Conservation (phyloP, 768 basidiomycete genomes). For the Glaciozyma antarctica region DNA sequence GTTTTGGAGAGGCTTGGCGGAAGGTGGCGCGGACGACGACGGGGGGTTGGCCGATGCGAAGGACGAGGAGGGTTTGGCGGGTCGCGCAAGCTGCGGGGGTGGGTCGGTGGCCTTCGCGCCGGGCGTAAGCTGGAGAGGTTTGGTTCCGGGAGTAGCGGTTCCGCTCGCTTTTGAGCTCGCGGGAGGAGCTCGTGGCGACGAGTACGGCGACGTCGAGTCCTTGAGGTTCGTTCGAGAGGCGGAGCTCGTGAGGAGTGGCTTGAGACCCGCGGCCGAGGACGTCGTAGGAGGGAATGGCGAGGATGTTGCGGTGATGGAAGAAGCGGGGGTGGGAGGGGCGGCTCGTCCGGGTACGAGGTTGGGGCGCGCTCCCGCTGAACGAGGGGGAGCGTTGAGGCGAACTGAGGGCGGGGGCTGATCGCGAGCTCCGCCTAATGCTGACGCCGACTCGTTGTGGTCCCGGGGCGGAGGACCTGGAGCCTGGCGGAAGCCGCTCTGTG, state of each 20-base stretch:
- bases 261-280: neutral
- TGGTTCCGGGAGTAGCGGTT: neutral
- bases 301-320: neutral
- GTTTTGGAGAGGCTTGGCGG: conserved; percentile 10
- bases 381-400: neutral
- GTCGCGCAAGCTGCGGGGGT: no score
- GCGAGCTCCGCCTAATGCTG: neutral
- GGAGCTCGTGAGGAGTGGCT: conserved; percentile 17
- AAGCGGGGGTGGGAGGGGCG: conserved; percentile 13
- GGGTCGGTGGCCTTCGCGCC: conserved; percentile 39
- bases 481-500: neutral
- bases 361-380: conserved; percentile 5
- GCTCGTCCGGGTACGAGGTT: conserved; percentile 27
- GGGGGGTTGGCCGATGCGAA: conserved; percentile 42
- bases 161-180: neutral
- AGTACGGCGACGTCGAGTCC: neutral
- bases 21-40: neutral
- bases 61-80: conserved; percentile 41
- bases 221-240: conserved; percentile 11
- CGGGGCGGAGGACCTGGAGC: conserved; percentile 3
- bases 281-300: neutral
- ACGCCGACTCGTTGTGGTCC: neutral
- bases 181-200: neutral
- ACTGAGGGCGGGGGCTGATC: neutral
- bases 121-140: conserved; percentile 38